Evolutionary conservation across 805 yeast genomes (phyloP).

Genomic region (Candida ulmi): DNA sequence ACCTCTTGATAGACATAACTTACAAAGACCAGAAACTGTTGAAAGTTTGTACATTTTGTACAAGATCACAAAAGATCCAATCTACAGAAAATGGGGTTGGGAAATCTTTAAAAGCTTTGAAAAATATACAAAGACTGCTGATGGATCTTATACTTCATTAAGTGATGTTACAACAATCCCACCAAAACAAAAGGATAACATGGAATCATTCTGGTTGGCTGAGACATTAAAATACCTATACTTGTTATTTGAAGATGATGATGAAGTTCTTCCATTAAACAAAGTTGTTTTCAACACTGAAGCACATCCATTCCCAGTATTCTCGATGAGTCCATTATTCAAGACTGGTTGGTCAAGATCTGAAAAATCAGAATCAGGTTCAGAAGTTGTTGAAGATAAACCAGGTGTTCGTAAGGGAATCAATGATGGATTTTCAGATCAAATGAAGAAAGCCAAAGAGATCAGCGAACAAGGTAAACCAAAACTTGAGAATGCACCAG

Average conservation of each 20-base stretch:
- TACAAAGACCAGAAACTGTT: conserved; percentile 92
- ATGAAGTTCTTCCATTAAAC: conserved; percentile 57
- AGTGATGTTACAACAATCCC: conserved; percentile 56
- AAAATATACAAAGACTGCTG: conserved; percentile 46
- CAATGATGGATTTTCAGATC: conserved; percentile 5
- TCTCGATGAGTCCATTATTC: conserved; percentile 45
- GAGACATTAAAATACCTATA: conserved; percentile 87
- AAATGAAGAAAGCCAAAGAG: conserved; percentile 1
- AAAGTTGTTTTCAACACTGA: conserved; percentile 83
- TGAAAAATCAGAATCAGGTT: conserved; percentile 8
- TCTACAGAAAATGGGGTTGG: conserved; percentile 86
- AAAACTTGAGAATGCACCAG: conserved; percentile 8
- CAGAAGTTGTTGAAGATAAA: no score
- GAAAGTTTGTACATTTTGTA: conserved; percentile 80
- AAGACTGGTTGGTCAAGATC: conserved; percentile 57
- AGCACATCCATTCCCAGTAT: conserved; percentile 87
- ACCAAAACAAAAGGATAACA: conserved; percentile 57
- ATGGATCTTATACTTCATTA: conserved; percentile 56
- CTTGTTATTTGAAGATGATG: conserved; percentile 63
- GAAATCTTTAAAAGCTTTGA: conserved; percentile 72
- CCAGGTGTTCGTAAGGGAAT: conserved; percentile 23
- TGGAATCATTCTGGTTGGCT: conserved; percentile 92
- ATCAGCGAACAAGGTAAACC: neutral
- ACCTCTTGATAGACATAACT: conserved; percentile 69
- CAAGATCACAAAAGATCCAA: conserved; percentile 72